phyloP scores from a whole-genome alignment of 108 stramenopile genomes.

The Pseudonitzschia pungens region DNA sequence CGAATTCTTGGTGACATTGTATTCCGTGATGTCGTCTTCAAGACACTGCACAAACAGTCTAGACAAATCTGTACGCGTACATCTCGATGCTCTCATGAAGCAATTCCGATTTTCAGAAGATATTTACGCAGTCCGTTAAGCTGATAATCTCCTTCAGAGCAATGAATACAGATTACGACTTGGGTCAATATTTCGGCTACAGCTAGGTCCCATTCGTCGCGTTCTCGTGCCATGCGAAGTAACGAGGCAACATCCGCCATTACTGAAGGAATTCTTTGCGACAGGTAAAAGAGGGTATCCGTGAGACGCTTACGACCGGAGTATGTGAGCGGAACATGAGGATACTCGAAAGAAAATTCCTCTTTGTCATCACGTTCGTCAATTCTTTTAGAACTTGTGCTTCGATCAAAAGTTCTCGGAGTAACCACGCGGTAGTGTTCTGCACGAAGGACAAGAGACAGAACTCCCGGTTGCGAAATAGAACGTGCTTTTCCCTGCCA shows the following conservation, averaged over 20 bases:
- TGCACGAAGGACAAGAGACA: conserved; percentile 40
- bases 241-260: conserved; percentile 58
- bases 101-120: conserved; percentile 34
- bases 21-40: no score
- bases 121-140: conserved; percentile 70
- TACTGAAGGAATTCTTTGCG: conserved; percentile 45
- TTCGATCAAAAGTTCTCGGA: background rate
- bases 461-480: conserved; percentile 21
- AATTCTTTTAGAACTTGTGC: background rate
- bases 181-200: conserved; percentile 82
- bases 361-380: conserved; percentile 4
- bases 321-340: conserved; percentile 68
- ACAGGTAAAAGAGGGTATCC: conserved; percentile 69
- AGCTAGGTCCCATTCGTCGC: conserved; percentile 72
- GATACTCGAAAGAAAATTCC: conserved; percentile 41
- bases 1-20: no score
- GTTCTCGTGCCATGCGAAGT: conserved; percentile 61
- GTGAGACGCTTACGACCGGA: conserved; percentile 71
- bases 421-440: conserved; percentile 74
- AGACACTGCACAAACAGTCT: no score
- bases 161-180: conserved; percentile 65
- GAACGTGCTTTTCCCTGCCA: background rate
- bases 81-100: background rate
- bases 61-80: background rate
- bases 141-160: conserved; percentile 56